Conservation (phyloP, 2,329 filamentous ascomycete species). For the Myriangium duriaei region DNA sequence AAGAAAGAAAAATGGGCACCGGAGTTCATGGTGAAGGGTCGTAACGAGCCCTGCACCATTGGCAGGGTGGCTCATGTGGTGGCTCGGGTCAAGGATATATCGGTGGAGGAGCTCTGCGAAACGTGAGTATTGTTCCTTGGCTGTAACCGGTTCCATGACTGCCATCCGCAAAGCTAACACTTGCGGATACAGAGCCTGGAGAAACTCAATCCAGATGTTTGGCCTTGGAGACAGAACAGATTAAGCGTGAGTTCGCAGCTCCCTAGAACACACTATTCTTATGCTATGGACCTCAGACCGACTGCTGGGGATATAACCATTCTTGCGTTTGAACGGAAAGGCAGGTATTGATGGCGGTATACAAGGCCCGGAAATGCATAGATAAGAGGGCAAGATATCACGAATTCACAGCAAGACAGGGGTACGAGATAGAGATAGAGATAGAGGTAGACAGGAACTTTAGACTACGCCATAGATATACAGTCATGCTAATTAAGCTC, state of each 20-base stretch:
- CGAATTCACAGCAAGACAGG: too few relatives aligned
- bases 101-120: conserved; percentile 73
- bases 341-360: neutral
- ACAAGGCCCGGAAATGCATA: conserved; percentile 1
- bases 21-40: conserved; percentile 81
- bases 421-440: too few relatives aligned
- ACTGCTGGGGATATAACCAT: too few relatives aligned
- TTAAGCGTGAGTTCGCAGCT: too few relatives aligned
- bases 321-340: too few relatives aligned
- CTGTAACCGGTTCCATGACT: conserved; percentile 12
- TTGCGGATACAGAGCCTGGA: conserved; percentile 54
- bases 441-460: too few relatives aligned
- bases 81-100: conserved; percentile 69
- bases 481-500: too few relatives aligned
- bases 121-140: conserved; percentile 37
- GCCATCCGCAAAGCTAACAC: conserved; percentile 9
- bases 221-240: conserved; percentile 44
- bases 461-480: too few relatives aligned
- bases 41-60: conserved; percentile 87
- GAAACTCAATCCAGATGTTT: conserved; percentile 71
- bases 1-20: conserved; percentile 94
- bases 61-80: conserved; percentile 78
- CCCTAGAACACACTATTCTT: too few relatives aligned
- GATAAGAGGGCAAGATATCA: too few relatives aligned
- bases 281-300: too few relatives aligned